Conservation (phyloP, 768 basidiomycete species). For the Austroboletus eburneus region DNA sequence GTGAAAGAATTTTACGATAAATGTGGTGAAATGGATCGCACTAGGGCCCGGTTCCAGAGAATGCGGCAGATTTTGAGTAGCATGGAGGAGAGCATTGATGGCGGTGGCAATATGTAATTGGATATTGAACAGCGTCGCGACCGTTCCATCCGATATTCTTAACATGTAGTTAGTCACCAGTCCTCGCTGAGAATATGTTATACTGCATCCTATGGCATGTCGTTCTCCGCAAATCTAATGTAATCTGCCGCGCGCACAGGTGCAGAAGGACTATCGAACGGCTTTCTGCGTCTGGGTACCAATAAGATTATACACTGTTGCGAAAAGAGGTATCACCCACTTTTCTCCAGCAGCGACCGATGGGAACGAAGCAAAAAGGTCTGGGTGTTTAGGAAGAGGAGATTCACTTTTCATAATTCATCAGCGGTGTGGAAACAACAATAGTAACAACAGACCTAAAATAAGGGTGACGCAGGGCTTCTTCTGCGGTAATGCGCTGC, state of each 20-base stretch:
- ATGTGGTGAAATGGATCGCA: constrained; percentile 66
- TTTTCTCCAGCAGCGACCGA: constrained; percentile 95
- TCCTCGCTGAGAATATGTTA: no score
- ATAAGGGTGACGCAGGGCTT: constrained; percentile 87
- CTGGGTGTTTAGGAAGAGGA: constrained; percentile 93
- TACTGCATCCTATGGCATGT: constrained; percentile 36
- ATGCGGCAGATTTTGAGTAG: constrained; percentile 52
- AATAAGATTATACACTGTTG: constrained; percentile 6
- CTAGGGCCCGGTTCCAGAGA: constrained; percentile 57
- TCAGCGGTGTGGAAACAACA: constrained; percentile 1
- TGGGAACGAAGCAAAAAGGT: constrained; percentile 93
- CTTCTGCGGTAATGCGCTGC: constrained; percentile 80
- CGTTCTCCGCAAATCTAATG: constrained; percentile 62
- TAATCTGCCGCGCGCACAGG: constrained; percentile 69
- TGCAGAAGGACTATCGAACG: constrained; percentile 76
- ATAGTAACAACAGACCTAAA: constrained; percentile 54
- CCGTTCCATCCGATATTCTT: no score
- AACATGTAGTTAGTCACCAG: no score
- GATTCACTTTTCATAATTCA: constrained; percentile 59
- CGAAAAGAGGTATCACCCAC: constrained; percentile 34
- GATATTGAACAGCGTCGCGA: no score
- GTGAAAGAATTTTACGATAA: constrained; percentile 76
- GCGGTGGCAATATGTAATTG: constrained; percentile 4
- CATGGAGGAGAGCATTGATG: constrained; percentile 18
- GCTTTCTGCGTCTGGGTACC: constrained; percentile 61